These are phyloP conservation scores for Phragmites australis DNA, from an alignment of 176 grass and related monocot species.

Conservation along the genomic window DNA sequence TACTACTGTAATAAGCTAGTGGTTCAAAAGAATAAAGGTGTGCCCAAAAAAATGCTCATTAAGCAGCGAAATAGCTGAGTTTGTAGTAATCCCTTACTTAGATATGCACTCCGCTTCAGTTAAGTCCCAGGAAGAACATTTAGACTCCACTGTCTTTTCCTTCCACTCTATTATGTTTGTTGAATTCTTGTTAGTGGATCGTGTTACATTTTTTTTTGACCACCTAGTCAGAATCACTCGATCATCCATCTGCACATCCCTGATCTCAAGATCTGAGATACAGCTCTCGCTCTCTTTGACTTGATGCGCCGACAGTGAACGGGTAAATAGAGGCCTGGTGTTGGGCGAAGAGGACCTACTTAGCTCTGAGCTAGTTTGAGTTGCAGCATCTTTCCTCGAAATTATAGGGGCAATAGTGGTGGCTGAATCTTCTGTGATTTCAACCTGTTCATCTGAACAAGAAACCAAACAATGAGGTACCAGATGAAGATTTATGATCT, in stretches of 20 bases:
- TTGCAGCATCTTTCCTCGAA: constrained; percentile 68
- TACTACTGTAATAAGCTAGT: neutral
- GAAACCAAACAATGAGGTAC: constrained; percentile 27
- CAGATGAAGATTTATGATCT: neutral
- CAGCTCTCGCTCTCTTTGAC: constrained; percentile 55
- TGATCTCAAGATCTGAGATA: constrained; percentile 79
- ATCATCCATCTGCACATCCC: constrained; percentile 84
- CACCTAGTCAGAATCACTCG: constrained; percentile 79
- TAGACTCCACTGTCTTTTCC: constrained; percentile 58
- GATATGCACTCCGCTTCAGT: constrained; percentile 60
- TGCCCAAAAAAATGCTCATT: constrained; percentile 14
- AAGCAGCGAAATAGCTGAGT: constrained; percentile 21
- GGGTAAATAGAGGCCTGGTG: constrained; percentile 38
- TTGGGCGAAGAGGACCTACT: constrained; percentile 66
- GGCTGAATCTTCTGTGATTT: constrained; percentile 47
- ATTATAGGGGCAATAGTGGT: constrained; percentile 9
- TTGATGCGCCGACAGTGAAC: constrained; percentile 38
- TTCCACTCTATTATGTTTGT: constrained; percentile 79
- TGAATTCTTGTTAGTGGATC: constrained; percentile 54
- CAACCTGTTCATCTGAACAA: constrained; percentile 60
- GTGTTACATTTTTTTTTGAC: constrained; percentile 81
- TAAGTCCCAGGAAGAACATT: constrained; percentile 63
- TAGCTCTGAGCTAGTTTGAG: constrained; percentile 89
- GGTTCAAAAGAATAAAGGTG: neutral
- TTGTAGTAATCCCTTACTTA: constrained; percentile 52